Evolutionary conservation across 2,329 filamentous ascomycete species (phyloP).

Genomic region (Chalaropsis ovoidea): DNA sequence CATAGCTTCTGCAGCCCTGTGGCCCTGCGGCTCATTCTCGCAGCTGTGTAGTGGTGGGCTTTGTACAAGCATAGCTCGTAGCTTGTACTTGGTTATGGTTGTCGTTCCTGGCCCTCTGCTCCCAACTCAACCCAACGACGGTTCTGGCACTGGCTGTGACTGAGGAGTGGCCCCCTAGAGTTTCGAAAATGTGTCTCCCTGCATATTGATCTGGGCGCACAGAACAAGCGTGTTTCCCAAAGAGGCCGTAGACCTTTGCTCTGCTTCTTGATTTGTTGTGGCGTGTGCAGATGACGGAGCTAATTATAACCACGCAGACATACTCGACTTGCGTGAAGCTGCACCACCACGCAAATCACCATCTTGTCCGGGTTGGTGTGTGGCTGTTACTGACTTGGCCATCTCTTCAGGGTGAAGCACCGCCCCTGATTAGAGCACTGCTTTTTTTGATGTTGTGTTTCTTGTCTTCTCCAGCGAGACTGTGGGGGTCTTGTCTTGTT

Average conservation of each 20-base stretch:
- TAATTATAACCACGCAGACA: neutral
- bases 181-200: constrained; percentile 5
- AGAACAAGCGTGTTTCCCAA: neutral
- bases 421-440: neutral
- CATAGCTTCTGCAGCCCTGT: constrained; percentile 7
- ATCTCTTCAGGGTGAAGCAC: neutral
- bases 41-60: neutral
- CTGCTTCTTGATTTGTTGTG: neutral
- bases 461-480: neutral
- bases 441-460: neutral
- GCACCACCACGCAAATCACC: neutral
- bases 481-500: neutral
- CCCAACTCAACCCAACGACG: neutral
- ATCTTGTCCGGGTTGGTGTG: neutral
- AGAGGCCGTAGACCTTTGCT: neutral
- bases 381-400: neutral
- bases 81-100: neutral
- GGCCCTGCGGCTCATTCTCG: neutral
- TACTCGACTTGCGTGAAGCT: neutral
- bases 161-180: neutral
- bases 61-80: no score
- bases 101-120: neutral
- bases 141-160: neutral
- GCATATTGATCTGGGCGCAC: neutral
- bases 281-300: neutral